phyloP scores from a whole-genome alignment of 2,329 filamentous ascomycete species.

The Cryoendolithus antarcticus region DNA sequence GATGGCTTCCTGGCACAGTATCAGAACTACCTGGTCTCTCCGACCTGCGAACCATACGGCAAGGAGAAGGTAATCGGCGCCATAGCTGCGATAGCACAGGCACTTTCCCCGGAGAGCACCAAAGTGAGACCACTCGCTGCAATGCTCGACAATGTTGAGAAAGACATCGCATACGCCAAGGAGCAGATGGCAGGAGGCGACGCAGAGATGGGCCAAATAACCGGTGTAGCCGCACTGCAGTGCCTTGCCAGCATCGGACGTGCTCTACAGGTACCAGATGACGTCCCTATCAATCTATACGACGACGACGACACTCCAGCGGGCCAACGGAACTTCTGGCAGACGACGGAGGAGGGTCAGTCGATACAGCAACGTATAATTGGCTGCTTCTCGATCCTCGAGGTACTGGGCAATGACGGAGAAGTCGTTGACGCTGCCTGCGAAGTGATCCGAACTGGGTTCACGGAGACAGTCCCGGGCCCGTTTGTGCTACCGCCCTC shows the following conservation, averaged over 20 bases:
- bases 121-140: conserved; percentile 44
- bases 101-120: conserved; percentile 45
- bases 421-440: conserved; percentile 64
- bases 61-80: conserved; percentile 64
- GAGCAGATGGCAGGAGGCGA: conserved; percentile 22
- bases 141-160: conserved; percentile 26
- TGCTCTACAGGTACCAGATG: conserved; percentile 56
- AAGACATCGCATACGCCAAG: conserved; percentile 41
- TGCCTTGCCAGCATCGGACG: conserved; percentile 60
- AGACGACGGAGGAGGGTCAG: conserved; percentile 31
- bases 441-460: conserved; percentile 58
- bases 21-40: conserved; percentile 45
- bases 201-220: conserved; percentile 29
- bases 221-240: conserved; percentile 45
- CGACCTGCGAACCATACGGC: conserved; percentile 53
- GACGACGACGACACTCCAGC: conserved; percentile 26
- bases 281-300: conserved; percentile 57
- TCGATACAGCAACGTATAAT: conserved; percentile 40
- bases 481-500: conserved; percentile 63
- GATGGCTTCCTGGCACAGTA: conserved; percentile 61
- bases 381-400: conserved; percentile 38
- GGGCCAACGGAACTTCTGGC: conserved; percentile 35
- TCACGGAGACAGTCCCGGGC: conserved; percentile 60
- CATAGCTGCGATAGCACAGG: conserved; percentile 65
- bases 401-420: conserved; percentile 45